Evolutionary conservation across 345 rosid species (phyloP), one percentile per base, ranked within the genome.

Genomic region (Noccaea bulbosa): DNA sequence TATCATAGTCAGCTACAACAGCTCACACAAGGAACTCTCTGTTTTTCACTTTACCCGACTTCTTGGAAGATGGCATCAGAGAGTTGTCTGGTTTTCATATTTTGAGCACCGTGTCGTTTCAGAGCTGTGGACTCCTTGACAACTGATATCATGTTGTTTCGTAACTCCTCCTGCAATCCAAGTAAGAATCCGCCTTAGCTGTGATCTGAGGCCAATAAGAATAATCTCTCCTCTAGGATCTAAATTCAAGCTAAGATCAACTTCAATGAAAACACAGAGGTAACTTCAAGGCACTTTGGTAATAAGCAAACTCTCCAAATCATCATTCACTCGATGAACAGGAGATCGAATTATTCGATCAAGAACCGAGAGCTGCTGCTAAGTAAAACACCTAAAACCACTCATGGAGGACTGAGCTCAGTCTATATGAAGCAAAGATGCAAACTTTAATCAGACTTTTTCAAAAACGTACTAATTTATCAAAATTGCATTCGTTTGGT

Each of bases 101-200:
- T 83, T 64, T 79, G 94, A 75, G 88, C 83, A 62, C 87, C 87
- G 0, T 75, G 69, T 37, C 78, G 77, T 44, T 81, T 84, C 64
- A 89, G 80, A 2, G 88, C 91, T 16, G 82, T 73, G 44, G 98
- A 86, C 78, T 87, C 88, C 83, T 83, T 89, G 71, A 93, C 93
- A 30, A 80, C 58, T 30, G 84, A 83, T 5, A 87, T 76, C 68
- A 93, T 77, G 63, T 62, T 83, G 80, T 77, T 78, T 50, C 96
- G 88, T 78, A 93, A 75, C 47, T 89, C 88, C 78, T 89, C 96
- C 98, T 93, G 88, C 75, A 48, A n/a, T n/a, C n/a, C n/a, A n/a
- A n/a, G n/a, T n/a, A n/a, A n/a, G n/a, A n/a, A n/a, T n/a, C n/a
- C n/a, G n/a, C n/a, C n/a, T n/a, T n/a, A 62, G 46, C 38, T 6